Evolutionary conservation across 129 eudicot species (phyloP).

Genomic region (Flaveria trinervia): DNA sequence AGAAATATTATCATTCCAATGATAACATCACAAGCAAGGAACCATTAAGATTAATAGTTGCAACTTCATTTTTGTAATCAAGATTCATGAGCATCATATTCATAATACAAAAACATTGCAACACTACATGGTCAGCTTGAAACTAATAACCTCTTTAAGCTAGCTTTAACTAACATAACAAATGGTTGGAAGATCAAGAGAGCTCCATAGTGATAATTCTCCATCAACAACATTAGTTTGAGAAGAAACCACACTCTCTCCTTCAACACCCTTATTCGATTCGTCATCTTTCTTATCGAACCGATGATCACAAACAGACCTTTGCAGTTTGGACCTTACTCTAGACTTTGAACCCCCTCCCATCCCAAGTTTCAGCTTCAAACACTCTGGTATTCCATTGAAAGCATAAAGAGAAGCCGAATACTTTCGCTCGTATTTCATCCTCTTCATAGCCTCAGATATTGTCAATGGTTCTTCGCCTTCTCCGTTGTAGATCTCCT

Average conservation of each 20-base stretch:
- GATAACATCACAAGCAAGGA: too few species aligned
- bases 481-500: conserved; percentile 34
- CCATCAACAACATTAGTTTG: conserved; percentile 37
- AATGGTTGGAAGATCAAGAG: conserved; percentile 68
- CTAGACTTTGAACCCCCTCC: conserved; percentile 30
- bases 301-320: conserved; percentile 28
- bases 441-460: conserved; percentile 70
- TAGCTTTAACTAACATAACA: conserved; percentile 53
- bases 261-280: conserved; percentile 39
- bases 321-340: conserved; percentile 45
- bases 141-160: background rate
- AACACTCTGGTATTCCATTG: conserved; percentile 74
- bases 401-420: conserved; percentile 83
- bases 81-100: conserved; percentile 19
- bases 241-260: conserved; percentile 27
- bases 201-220: conserved; percentile 56
- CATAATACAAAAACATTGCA: conserved; percentile 16
- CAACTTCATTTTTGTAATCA: background rate
- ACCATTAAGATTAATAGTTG: background rate
- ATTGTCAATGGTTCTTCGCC: conserved; percentile 57
- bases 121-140: conserved; percentile 13
- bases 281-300: conserved; percentile 24
- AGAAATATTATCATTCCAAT: too few species aligned
- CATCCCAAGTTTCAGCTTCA: conserved; percentile 54
- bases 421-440: conserved; percentile 77